Evolutionary conservation across 305 asterid species (phyloP), one percentile per base, ranked within the genome.

Genomic region (Caryopteris hybrid): DNA sequence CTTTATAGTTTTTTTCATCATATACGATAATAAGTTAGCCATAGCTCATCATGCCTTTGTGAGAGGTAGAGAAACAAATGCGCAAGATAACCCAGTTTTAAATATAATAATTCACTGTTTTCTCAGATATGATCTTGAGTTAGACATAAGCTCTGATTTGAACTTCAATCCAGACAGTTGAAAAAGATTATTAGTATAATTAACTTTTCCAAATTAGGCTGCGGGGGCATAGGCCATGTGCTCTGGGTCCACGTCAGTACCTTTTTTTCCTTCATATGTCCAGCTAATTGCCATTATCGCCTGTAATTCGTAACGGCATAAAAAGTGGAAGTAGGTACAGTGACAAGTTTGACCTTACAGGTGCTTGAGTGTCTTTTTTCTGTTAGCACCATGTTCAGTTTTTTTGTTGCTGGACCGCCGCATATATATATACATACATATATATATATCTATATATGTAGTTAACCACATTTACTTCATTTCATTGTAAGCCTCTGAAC

Each of bases 41-140:
- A 65, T 20, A 16, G 50, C 34, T 64, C 12, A 9, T 20, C 52
- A 36, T 64, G 50, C 41, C 52, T n/a, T 16, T 38, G 31, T 9
- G 57, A 66, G 65, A 51, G 60, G 55, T 20, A 14, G 39, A 22
- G 38, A 61, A 23, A 52, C 54, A 52, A 39, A 66, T 36, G 41
- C 36, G 39, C 51, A 38, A 38, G 41, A 48, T 47, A n/a, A 34
- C 2, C 18, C 31, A 36, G 6, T 51, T 34, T 18, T 65, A 66
- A 38, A 8, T 47, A 64, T 29, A 63, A 0, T 36, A 63, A 23
- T 62, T 43, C 42, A 18, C 22, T 7, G 14, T 34, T 58, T n/a
- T n/a, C n/a, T n/a, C n/a, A n/a, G n/a, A n/a, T n/a, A n/a, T n/a
- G n/a, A n/a, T n/a, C n/a, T n/a, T n/a, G n/a, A n/a, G n/a, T n/a